Evolutionary conservation across 148 eudicot genomes (phyloP), one percentile per base, ranked within the genome.

Genomic region (Nepenthes gracilis): DNA sequence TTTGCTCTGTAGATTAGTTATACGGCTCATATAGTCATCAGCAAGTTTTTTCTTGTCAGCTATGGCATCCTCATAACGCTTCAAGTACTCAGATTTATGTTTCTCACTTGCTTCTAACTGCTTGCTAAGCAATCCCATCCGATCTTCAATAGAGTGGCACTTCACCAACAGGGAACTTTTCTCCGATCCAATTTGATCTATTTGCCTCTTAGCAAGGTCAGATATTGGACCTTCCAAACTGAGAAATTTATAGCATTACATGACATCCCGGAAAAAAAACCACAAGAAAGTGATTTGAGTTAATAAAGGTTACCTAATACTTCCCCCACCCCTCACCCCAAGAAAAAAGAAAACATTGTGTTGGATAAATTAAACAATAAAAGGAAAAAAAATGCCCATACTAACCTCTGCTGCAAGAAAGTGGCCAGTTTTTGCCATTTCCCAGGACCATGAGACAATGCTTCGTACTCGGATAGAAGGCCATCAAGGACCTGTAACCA

Each of bases 141-240:
- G 82, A 74, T 89, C 92, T 74, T 89, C 95, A 64, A 89, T 84
- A 36, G 95, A 89, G 34, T 85, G 87, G 66, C 92, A 93, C 64
- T 84, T 82, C 64, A 89, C 68, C 67, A 69, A 65, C 5, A 93
- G 74, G 14, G 95, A 81, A 72, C 83, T 86, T 72, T 79, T 93
- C 77, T 93, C 99, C 9, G 95, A 76, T 65, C 84, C 81, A 60
- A 89, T 74, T 55, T 81, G 95, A 66, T 85, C 87, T 12, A 86
- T 83, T 74, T 85, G 95, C 87, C 81, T 93, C 79, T 86, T 86
- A 55, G 82, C 80, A 68, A 93, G 85, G 67, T 93, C 97, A 43
- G 76, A 66, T 64, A 93, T 65, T 8, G 97, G 89, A 66, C 99
- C 97, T 75, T 93, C 99, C 87, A 93, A 71, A 74, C 99, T 93